phyloP scores from a whole-genome alignment of 106 monocot genomes.

The Platanthera guangdongensis region DNA sequence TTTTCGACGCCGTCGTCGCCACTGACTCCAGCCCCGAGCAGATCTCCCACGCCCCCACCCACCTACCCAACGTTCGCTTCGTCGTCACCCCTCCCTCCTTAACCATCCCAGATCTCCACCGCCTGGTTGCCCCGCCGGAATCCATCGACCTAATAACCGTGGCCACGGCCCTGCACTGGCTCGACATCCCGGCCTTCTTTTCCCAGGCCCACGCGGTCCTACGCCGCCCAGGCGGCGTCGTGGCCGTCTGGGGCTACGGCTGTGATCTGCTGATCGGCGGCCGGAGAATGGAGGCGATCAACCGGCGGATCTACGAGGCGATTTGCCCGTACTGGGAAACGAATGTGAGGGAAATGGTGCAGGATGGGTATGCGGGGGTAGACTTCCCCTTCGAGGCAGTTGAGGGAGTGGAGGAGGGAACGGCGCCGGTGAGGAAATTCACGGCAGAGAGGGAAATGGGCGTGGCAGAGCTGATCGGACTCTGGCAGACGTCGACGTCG shows the following conservation, averaged over 20 bases:
- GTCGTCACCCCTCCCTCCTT: slow-evolving; percentile 28
- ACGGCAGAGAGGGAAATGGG: slow-evolving; percentile 33
- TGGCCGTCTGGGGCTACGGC: slow-evolving; percentile 73
- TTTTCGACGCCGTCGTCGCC: slow-evolving; percentile 51
- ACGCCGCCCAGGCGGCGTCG: slow-evolving; percentile 38
- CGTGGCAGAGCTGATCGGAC: slow-evolving; percentile 28
- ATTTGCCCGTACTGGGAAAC: slow-evolving; percentile 39
- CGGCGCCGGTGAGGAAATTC: slow-evolving; percentile 60
- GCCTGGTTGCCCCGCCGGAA: slow-evolving; percentile 24
- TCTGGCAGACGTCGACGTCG: slow-evolving; percentile 65
- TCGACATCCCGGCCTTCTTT: slow-evolving; percentile 63
- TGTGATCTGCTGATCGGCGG: not conserved
- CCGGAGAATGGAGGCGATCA: slow-evolving; percentile 37
- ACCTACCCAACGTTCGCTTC: slow-evolving; percentile 56
- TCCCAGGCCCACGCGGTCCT: slow-evolving; percentile 28
- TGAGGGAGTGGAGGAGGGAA: slow-evolving; percentile 36
- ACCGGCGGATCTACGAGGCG: slow-evolving; percentile 16
- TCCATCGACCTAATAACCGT: slow-evolving; percentile 69
- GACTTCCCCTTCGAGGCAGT: slow-evolving; percentile 72
- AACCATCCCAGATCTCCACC: slow-evolving; percentile 17
- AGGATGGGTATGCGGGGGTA: slow-evolving; percentile 34
- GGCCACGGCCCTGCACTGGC: slow-evolving; percentile 85
- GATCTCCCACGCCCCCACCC: slow-evolving; percentile 3
- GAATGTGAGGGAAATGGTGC: slow-evolving; percentile 27
- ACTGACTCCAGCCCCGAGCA: slow-evolving; percentile 69